Base-by-base conservation (phyloP, 1,139 yeast species). In the Zygoascus hellenicus region DNA sequence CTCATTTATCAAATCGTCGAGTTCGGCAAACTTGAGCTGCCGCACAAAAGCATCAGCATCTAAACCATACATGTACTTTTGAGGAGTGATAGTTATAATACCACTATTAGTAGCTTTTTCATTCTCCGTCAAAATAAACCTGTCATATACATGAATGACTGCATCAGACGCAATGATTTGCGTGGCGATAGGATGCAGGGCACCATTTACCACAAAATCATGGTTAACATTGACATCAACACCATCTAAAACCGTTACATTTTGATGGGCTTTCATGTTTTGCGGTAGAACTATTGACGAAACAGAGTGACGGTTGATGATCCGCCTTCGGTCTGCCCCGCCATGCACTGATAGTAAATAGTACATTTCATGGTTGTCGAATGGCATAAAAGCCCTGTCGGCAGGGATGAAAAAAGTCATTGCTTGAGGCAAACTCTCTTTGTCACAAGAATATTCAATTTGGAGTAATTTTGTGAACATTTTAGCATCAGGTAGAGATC, bases 51-150 rank as follows among this genome's bases (percentile, higher is more conserved):
- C 72, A 1, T 82, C 72, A 44, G 80, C 81, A 50, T 80, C 81
- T 49, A 89, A 65, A 0, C 95, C 96, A 56, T 77, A 74, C 7
- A 90, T 67, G 46, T 85, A 79, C 60, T 83, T 88, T 54, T 83
- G 74, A 0, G 90, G 84, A n/a, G 80, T 80, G 66, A 86, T 78
- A 0, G 66, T 64, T 6, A 70, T 45, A 2, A 58, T 43, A 1
- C 49, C 46, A 26, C 48, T 26, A 11, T 72, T 60, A 10, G 70
- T 55, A 1, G 65, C 56, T 0, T 62, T 50, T 38, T 78, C 64
- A 49, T 77, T 66, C 17, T 65, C 48, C 4, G 39, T 16, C 22
- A 30, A 15, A 14, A 57, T n/a, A 13, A 67, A 39, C 16, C 66
- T 56, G 19, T 68, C 62, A 56, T 83, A 81, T 3, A 78, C 60